A percentile compares a stretch with the other conserved stretches of the same genome.
phyloP scores from a whole-genome alignment of 2,329 filamentous ascomycete genomes.

The Simplicillium sp. region DNA sequence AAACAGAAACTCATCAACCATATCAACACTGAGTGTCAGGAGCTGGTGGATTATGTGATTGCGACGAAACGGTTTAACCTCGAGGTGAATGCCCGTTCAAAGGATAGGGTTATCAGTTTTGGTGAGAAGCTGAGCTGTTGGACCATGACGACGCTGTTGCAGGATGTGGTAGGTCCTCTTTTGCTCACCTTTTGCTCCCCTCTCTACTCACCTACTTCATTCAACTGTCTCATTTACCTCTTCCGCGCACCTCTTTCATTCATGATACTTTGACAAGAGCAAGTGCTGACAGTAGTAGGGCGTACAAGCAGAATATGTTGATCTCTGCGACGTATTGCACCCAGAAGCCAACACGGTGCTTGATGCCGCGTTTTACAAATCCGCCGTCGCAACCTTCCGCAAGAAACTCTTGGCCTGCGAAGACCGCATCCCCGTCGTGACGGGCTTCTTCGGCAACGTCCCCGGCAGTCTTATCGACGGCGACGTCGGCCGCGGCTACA shows the following conservation, averaged over 20 bases:
- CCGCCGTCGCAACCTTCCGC: slow-evolving; percentile 49
- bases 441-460: slow-evolving; percentile 90
- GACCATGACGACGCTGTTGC: slow-evolving; percentile 78
- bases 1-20: slow-evolving; percentile 50
- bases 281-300: slow-evolving; percentile 33
- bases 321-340: slow-evolving; percentile 74
- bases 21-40: slow-evolving; percentile 71
- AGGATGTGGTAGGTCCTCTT: slow-evolving; percentile 48
- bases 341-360: slow-evolving; percentile 51
- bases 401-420: slow-evolving; percentile 57
- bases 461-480: slow-evolving; percentile 82
- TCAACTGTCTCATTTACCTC: too few species aligned
- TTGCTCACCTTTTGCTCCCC: too few species aligned
- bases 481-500: slow-evolving; percentile 90
- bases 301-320: slow-evolving; percentile 81
- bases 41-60: slow-evolving; percentile 64
- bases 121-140: slow-evolving; percentile 93
- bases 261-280: not conserved
- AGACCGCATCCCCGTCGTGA: slow-evolving; percentile 66
- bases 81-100: slow-evolving; percentile 68
- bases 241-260: too few species aligned
- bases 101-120: slow-evolving; percentile 85
- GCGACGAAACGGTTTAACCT: slow-evolving; percentile 58
- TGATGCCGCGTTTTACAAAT: slow-evolving; percentile 60
- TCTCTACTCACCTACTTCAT: too few species aligned